phyloP scores from a whole-genome alignment of 352 stramenopile species.

The Globisporangium spinosum region DNA sequence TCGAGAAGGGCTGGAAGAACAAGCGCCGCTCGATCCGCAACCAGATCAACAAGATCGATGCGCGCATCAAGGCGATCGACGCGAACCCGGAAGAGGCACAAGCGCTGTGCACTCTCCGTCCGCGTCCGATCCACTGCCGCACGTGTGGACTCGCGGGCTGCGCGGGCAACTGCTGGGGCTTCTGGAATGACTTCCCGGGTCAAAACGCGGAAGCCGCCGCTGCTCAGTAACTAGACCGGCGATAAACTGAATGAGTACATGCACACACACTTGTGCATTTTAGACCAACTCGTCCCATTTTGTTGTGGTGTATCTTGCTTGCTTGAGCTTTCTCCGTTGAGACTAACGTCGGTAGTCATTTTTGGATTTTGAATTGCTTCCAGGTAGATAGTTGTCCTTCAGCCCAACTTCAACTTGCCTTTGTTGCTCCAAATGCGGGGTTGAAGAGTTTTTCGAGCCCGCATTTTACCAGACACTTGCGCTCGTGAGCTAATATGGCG shows the following conservation, averaged over 20 bases:
- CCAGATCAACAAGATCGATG: constrained; percentile 58
- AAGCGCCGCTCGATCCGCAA: constrained; percentile 69
- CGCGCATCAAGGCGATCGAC: constrained; percentile 38
- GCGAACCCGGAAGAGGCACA: constrained; percentile 37
- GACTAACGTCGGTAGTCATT: neutral
- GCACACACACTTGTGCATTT: neutral
- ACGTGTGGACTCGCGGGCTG: constrained; percentile 51
- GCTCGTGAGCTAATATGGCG: constrained; percentile 15
- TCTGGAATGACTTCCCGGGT: constrained; percentile 53
- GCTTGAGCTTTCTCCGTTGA: neutral
- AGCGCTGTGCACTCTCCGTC: constrained; percentile 25
- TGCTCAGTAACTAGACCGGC: constrained; percentile 4
- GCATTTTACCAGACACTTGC: constrained; percentile 2
- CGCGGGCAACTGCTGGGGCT: constrained; percentile 71
- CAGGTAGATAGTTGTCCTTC: constrained; percentile 11
- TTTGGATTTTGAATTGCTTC: constrained; percentile 8
- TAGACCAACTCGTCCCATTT: neutral
- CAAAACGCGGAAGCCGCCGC: constrained; percentile 1
- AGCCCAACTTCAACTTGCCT: constrained; percentile 13
- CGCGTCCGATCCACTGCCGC: constrained; percentile 58
- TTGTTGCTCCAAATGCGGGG: neutral
- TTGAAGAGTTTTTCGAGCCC: neutral
- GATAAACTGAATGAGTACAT: neutral
- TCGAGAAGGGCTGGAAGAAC: constrained; percentile 67
- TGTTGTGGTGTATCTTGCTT: neutral